These are phyloP conservation scores for Spergularia bocconei DNA, from an alignment of 148 eudicot species.

Conservation along the genomic window DNA sequence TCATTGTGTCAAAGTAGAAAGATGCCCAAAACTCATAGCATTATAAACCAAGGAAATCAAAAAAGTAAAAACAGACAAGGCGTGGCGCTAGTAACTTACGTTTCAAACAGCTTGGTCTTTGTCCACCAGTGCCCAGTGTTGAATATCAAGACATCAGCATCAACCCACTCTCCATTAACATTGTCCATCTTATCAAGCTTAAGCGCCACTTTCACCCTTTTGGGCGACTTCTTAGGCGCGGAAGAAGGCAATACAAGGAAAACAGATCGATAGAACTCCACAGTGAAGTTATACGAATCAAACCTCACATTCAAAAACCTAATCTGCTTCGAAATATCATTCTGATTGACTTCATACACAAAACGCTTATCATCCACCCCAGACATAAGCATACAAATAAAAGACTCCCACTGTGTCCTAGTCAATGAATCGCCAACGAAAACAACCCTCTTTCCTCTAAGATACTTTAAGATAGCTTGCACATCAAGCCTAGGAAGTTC, in stretches of 20 bases:
- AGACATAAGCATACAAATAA: conserved; percentile 86
- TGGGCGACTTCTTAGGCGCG: conserved; percentile 62
- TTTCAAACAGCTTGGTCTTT: conserved; percentile 73
- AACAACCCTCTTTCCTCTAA: conserved; percentile 71
- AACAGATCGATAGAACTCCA: conserved; percentile 84
- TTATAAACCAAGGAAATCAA: background rate
- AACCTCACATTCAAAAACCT: conserved; percentile 75
- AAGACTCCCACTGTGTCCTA: conserved; percentile 95
- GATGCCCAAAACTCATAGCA: background rate
- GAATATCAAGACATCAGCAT: conserved; percentile 75
- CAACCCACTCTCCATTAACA: conserved; percentile 59
- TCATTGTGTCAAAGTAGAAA: background rate
- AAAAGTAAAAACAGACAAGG: background rate
- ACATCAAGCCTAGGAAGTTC: conserved; percentile 64
- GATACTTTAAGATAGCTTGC: conserved; percentile 37
- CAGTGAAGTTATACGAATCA: conserved; percentile 55
- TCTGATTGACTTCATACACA: conserved; percentile 80
- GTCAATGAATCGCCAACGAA: conserved; percentile 96
- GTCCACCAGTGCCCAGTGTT: conserved; percentile 99
- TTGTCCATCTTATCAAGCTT: conserved; percentile 79
- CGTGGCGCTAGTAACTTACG: conserved; percentile 43
- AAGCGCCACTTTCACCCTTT: conserved; percentile 65
- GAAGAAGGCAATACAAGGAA: conserved; percentile 57
- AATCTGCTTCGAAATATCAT: conserved; percentile 60
- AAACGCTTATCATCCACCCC: conserved; percentile 72